phyloP scores from a whole-genome alignment of 306 rosid genomes.

The Fragaria ananassa region DNA sequence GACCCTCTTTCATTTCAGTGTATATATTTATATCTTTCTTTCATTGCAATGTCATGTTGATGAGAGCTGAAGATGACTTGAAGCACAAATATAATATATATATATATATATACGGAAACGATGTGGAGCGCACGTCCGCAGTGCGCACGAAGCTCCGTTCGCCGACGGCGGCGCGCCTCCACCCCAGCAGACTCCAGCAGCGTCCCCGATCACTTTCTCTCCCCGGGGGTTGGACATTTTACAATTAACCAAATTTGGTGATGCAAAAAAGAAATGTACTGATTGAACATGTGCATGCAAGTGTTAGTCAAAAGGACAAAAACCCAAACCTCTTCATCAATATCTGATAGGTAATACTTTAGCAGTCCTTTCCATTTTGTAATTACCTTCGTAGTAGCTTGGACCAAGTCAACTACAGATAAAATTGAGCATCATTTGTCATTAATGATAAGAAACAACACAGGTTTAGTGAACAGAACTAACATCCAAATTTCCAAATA shows the following conservation, averaged over 20 bases:
- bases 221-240: not conserved
- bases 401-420: conserved; percentile 56
- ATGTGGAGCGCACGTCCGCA: too few species aligned
- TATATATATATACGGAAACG: too few species aligned
- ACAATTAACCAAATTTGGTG: not conserved
- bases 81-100: not conserved
- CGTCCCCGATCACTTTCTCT: too few species aligned
- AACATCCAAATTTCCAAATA: not conserved
- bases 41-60: not conserved
- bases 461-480: not conserved
- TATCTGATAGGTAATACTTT: conserved; percentile 62
- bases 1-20: too few species aligned
- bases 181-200: too few species aligned
- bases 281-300: not conserved
- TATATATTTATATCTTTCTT: not conserved
- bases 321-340: conserved; percentile 82
- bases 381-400: conserved; percentile 47
- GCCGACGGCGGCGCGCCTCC: too few species aligned
- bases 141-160: too few species aligned
- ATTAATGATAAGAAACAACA: not conserved
- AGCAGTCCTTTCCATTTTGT: conserved; percentile 69
- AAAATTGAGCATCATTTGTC: conserved; percentile 8
- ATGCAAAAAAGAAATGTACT: not conserved
- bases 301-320: not conserved
- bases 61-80: not conserved